These are phyloP conservation scores for Ophiostoma sp. DNA, from an alignment of 2,329 filamentous ascomycete species.

Conservation along the genomic window DNA sequence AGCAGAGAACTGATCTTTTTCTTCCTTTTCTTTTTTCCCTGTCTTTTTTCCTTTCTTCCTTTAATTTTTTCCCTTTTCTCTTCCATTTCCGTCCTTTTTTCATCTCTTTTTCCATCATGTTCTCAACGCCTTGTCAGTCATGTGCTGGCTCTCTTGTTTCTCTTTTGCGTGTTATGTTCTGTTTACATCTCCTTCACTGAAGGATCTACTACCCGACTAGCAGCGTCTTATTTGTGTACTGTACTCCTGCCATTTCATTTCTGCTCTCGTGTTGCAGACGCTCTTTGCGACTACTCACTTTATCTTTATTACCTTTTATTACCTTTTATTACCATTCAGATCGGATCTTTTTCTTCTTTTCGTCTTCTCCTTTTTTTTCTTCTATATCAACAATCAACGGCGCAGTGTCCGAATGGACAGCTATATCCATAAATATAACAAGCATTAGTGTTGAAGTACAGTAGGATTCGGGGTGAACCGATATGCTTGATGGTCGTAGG, in stretches of 20 bases:
- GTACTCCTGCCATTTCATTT: not conserved
- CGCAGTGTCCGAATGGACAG: not conserved
- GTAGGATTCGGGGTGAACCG: too few species aligned
- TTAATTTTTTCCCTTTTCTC: too few species aligned
- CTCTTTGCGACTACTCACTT: not conserved
- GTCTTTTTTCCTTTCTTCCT: not conserved
- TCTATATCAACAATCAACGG: not conserved
- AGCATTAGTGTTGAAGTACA: not conserved
- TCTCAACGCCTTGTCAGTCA: not conserved
- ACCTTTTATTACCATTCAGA: not conserved
- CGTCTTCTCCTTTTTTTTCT: not conserved
- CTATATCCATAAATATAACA: not conserved
- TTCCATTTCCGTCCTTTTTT: not conserved
- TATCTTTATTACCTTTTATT: not conserved
- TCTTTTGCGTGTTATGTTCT: not conserved
- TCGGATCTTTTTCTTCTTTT: not conserved
- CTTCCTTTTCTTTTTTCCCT: not conserved
- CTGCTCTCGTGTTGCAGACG: not conserved
- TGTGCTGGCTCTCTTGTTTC: too few species aligned
- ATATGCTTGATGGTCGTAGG: too few species aligned
- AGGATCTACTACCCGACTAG: not conserved
- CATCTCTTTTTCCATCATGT: not conserved
- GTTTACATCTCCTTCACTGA: not conserved
- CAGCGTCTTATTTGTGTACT: not conserved
- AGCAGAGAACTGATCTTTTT: not conserved